phyloP scores from a whole-genome alignment of 1,139 yeast genomes.

The Candida sojae region DNA sequence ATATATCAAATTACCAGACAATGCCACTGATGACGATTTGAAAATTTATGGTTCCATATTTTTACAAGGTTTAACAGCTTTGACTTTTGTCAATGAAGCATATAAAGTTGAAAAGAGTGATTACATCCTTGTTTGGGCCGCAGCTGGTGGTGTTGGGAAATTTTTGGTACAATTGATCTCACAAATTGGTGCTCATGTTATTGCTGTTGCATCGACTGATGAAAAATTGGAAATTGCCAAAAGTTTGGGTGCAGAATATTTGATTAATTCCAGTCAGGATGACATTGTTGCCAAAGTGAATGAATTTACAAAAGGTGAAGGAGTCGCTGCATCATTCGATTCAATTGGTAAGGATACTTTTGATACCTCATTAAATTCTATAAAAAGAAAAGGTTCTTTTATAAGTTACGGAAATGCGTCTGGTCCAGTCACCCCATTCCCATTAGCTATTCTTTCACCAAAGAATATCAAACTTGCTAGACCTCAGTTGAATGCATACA shows the following conservation, averaged over 20 bases:
- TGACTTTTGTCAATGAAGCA: constrained; percentile 67
- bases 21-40: constrained; percentile 46
- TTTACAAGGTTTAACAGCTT: constrained; percentile 78
- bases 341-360: constrained; percentile 82
- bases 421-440: constrained; percentile 76
- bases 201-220: constrained; percentile 78
- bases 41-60: constrained; percentile 61
- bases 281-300: constrained; percentile 59
- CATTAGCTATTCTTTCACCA: constrained; percentile 49
- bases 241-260: constrained; percentile 71
- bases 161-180: constrained; percentile 64
- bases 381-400: constrained; percentile 73
- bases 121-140: constrained; percentile 77
- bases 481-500: constrained; percentile 61
- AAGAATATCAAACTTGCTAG: constrained; percentile 66
- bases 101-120: constrained; percentile 70
- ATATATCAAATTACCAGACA: constrained; percentile 51
- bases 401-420: constrained; percentile 84
- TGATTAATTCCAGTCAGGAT: constrained; percentile 60
- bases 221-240: constrained; percentile 66
- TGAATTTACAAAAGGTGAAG: constrained; percentile 69
- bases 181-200: constrained; percentile 70
- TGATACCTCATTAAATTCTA: constrained; percentile 59
- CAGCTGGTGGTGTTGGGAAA: constrained; percentile 92
- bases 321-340: constrained; percentile 75